phyloP scores from a whole-genome alignment of 345 rosid species.

The Passiflora organensis region DNA sequence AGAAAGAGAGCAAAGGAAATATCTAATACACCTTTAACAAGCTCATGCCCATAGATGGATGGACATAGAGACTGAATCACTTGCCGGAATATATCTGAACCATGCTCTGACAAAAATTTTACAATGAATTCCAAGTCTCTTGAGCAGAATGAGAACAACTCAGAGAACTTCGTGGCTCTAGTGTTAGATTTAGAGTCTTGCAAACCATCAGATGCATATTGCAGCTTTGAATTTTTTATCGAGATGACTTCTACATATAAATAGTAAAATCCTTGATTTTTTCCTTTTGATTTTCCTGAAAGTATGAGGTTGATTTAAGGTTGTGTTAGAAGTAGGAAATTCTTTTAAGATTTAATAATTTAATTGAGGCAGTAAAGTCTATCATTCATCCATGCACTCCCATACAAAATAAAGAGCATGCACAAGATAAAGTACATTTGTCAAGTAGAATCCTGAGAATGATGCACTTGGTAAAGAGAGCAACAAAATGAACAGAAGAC shows the following conservation, averaged over 20 bases:
- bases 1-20: neutral
- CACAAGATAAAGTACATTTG: neutral
- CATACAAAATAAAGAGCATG: neutral
- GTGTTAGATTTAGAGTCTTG: conserved; percentile 42
- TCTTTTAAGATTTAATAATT: conserved; percentile 5
- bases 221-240: conserved; percentile 68
- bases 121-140: conserved; percentile 92
- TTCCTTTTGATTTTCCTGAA: conserved; percentile 84
- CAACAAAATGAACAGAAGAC: too few relatives aligned
- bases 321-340: conserved; percentile 12
- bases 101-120: conserved; percentile 77
- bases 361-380: neutral
- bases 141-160: conserved; percentile 70
- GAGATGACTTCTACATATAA: conserved; percentile 87
- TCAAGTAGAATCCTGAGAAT: neutral
- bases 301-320: conserved; percentile 9
- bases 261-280: conserved; percentile 88
- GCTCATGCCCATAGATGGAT: conserved; percentile 93
- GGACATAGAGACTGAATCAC: conserved; percentile 88
- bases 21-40: conserved; percentile 71
- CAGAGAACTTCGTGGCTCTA: conserved; percentile 52
- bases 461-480: neutral
- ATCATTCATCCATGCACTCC: neutral
- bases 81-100: conserved; percentile 71
- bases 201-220: conserved; percentile 48